phyloP scores from a whole-genome alignment of 345 rosid genomes.

The Angophora floribunda region DNA sequence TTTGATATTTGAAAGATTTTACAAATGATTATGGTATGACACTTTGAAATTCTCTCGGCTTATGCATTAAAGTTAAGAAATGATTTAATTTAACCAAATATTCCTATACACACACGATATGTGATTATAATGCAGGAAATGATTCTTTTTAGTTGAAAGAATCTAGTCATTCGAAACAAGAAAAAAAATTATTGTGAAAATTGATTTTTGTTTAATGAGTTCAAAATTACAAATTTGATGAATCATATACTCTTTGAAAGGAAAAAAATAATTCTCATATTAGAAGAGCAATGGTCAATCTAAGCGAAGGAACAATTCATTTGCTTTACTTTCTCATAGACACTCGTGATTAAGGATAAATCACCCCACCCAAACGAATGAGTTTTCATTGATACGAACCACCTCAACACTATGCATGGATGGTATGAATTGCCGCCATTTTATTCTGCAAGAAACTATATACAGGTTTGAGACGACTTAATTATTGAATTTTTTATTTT shows the following conservation, averaged over 20 bases:
- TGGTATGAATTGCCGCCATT: background rate
- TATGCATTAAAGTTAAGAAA: background rate
- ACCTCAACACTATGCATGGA: background rate
- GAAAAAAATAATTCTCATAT: background rate
- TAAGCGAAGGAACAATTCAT: background rate
- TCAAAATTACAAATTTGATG: background rate
- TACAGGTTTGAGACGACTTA: background rate
- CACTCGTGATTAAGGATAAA: background rate
- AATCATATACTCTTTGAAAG: background rate
- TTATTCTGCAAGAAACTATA: accelerated
- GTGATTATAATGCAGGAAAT: background rate
- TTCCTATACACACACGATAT: background rate
- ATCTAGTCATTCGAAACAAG: background rate
- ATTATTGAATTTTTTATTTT: background rate
- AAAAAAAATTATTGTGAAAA: background rate
- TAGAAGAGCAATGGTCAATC: background rate
- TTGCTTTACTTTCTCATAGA: background rate
- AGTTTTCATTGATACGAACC: background rate
- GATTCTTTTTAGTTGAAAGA: background rate
- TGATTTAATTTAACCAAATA: background rate
- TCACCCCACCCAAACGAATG: background rate
- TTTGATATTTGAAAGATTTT: background rate
- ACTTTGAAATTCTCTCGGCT: background rate
- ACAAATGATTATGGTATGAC: background rate
- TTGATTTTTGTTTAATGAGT: background rate